A percentile compares a stretch with the other conserved stretches of the same genome.
These are phyloP conservation scores for Skeletonema costatum DNA, from an alignment of 108 stramenopile species.

Conservation along the genomic window DNA sequence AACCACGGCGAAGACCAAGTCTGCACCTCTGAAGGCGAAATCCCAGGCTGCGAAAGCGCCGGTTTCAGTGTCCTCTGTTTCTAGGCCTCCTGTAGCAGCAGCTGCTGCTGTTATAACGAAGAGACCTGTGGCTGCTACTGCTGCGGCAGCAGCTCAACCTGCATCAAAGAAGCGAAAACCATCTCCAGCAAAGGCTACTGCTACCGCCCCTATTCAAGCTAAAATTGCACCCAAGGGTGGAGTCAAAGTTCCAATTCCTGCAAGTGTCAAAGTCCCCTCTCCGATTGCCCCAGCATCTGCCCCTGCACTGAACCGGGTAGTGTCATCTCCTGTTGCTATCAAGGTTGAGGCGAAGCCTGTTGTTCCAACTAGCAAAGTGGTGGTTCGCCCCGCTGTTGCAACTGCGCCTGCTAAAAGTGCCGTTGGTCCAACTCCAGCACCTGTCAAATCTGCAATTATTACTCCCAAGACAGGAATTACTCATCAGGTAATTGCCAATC, in stretches of 20 bases:
- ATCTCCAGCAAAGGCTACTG: conserved; percentile 6
- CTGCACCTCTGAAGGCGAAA: background rate
- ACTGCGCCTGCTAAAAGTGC: background rate
- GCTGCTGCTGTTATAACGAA: conserved; percentile 13
- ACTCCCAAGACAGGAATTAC: conserved; percentile 24
- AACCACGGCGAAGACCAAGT: background rate
- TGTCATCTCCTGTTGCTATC: background rate
- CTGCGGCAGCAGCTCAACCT: conserved; percentile 11
- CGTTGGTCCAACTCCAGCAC: background rate
- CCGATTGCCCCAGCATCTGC: background rate
- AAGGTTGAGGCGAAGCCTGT: background rate
- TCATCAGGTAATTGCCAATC: conserved; percentile 32
- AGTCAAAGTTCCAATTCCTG: conserved; percentile 19
- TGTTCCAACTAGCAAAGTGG: conserved; percentile 14
- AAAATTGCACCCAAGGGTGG: conserved; percentile 15
- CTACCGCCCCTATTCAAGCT: conserved; percentile 16
- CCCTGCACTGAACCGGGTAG: background rate
- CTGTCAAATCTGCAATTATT: conserved; percentile 9
- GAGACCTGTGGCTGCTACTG: background rate
- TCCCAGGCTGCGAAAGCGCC: conserved; percentile 20
- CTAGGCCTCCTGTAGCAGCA: conserved; percentile 1
- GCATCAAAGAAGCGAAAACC: conserved; percentile 40
- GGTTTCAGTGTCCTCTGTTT: background rate
- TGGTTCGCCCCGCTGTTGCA: background rate
- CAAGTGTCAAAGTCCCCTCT: conserved; percentile 4